Percentiles rank a stretch among this genome's conserved stretches.
Evolutionary conservation across 164 flowering plant genomes (phyloP).

Genomic region (Nymphaea colorata): DNA sequence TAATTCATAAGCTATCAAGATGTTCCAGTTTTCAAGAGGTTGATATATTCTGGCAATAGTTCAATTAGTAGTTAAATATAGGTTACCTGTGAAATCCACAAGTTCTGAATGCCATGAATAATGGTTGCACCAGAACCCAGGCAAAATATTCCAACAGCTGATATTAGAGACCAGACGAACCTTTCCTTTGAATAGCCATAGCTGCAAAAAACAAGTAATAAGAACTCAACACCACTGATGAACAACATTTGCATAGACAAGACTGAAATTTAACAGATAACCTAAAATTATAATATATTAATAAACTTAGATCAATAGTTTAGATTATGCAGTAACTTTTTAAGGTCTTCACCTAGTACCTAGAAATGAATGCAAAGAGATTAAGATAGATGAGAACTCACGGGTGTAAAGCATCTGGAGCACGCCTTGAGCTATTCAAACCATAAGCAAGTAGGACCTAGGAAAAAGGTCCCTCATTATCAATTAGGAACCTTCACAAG

Average conservation of each 20-base stretch:
- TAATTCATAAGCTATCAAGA: background rate
- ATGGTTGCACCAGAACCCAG: constrained; percentile 99
- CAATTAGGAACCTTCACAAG: too few species aligned
- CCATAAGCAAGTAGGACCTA: constrained; percentile 99
- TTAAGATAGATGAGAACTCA: constrained; percentile 28
- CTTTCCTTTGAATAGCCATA: constrained; percentile 98
- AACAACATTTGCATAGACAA: background rate
- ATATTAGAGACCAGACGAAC: constrained; percentile 98
- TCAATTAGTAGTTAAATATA: background rate
- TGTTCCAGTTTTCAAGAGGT: background rate
- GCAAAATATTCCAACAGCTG: constrained; percentile 98
- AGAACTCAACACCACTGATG: background rate
- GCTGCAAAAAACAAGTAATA: constrained; percentile 22
- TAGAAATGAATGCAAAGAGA: background rate
- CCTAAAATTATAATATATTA: background rate
- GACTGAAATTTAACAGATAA: background rate
- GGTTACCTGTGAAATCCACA: constrained; percentile 75
- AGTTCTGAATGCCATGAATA: constrained; percentile 86
- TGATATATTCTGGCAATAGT: background rate
- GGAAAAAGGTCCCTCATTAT: constrained; percentile 6
- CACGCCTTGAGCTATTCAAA: constrained; percentile 90
- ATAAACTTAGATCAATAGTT: background rate
- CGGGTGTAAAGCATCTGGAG: constrained; percentile 99
- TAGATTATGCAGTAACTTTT: too few species aligned
- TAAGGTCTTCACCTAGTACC: too few species aligned